Percentiles rank a stretch among this genome's conserved stretches.
Evolutionary conservation across 345 rosid genomes (phyloP).

Genomic region (Aegle marmelos): DNA sequence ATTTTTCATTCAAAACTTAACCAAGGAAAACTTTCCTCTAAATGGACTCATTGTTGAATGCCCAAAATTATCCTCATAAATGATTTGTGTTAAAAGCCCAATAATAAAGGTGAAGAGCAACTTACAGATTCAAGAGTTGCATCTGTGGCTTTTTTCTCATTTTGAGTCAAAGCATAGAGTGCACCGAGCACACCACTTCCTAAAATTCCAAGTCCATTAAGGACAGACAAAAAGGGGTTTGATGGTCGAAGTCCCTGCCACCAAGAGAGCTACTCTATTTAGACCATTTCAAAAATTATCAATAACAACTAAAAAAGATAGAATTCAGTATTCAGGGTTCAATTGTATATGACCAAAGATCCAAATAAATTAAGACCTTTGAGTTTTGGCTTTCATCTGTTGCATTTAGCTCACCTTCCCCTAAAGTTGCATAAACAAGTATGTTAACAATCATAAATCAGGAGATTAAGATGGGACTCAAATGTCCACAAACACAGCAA

Average conservation of each 20-base stretch:
- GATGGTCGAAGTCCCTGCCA: conserved; percentile 48
- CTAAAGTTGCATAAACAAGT: conserved; percentile 37
- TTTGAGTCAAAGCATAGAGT: conserved; percentile 68
- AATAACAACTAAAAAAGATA: neutral
- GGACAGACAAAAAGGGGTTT: conserved; percentile 60
- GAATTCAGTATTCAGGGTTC: neutral
- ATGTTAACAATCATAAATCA: conserved; percentile 14
- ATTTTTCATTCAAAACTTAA: neutral
- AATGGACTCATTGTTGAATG: conserved; percentile 4
- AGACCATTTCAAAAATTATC: conserved; percentile 3
- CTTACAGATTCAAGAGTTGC: conserved; percentile 70
- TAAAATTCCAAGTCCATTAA: conserved; percentile 78
- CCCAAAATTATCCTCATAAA: conserved; percentile 12
- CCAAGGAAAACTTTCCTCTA: neutral
- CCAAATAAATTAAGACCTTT: conserved; percentile 43
- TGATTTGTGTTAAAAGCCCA: neutral
- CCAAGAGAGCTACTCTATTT: conserved; percentile 16
- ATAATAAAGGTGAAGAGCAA: conserved; percentile 9
- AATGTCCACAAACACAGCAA: neutral
- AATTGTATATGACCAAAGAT: conserved; percentile 22
- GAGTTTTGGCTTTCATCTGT: conserved; percentile 32
- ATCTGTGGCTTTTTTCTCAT: conserved; percentile 53
- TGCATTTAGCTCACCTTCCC: conserved; percentile 30
- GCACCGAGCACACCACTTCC: conserved; percentile 78
- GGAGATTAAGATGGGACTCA: neutral